Evolutionary conservation across 2,329 filamentous ascomycete species (phyloP).

Genomic region (Didymella segeticola): DNA sequence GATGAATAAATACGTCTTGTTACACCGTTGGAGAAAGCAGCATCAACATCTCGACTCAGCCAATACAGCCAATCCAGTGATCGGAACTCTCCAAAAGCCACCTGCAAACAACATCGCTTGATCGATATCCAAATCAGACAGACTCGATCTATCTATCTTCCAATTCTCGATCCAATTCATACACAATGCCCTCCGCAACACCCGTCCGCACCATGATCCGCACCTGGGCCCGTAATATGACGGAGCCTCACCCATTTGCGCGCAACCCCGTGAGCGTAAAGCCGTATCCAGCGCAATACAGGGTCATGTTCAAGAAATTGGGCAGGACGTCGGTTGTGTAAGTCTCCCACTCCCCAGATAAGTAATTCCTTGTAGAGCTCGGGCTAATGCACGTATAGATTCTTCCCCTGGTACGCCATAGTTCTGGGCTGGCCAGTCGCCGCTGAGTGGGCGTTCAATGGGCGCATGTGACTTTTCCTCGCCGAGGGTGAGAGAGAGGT

Average conservation of each 20-base stretch:
- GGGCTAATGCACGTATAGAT: conserved; percentile 19
- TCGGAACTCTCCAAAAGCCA: conserved; percentile 6
- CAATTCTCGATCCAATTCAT: no score
- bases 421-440: conserved; percentile 46
- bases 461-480: conserved; percentile 39
- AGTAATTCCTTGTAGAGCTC: not conserved
- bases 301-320: conserved; percentile 30
- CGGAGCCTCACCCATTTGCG: conserved; percentile 46
- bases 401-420: conserved; percentile 35
- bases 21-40: not conserved
- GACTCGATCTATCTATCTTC: no score
- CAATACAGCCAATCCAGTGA: conserved; percentile 8
- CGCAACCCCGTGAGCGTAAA: conserved; percentile 37
- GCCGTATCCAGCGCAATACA: conserved; percentile 34
- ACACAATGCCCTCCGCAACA: conserved; percentile 42
- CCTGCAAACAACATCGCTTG: no score
- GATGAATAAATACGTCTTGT: conserved; percentile 11
- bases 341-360: no score
- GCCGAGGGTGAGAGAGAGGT: conserved; percentile 21
- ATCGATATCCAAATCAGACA: not conserved
- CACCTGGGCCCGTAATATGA: conserved; percentile 40
- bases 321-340: conserved; percentile 38
- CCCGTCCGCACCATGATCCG: conserved; percentile 42
- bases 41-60: conserved; percentile 4
- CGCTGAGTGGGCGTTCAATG: conserved; percentile 34